Percentiles rank a stretch among this genome's conserved stretches.
phyloP scores from a whole-genome alignment of 1,284 basidiomycete genomes.

The Gastroboletus turbinatus region DNA sequence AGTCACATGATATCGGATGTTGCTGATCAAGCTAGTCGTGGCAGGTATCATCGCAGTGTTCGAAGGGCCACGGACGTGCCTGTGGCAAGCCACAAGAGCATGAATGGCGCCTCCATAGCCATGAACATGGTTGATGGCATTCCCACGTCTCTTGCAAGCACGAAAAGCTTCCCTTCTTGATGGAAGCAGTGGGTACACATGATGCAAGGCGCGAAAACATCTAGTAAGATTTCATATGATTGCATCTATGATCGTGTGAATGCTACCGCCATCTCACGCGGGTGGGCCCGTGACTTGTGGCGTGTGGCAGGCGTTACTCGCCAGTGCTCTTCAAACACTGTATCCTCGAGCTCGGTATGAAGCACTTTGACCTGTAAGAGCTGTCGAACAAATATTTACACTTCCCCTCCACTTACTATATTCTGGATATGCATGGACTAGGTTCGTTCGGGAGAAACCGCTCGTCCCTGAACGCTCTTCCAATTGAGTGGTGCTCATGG shows the following conservation, averaged over 20 bases:
- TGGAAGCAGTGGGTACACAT: background rate
- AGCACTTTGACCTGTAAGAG: background rate
- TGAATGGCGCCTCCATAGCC: background rate
- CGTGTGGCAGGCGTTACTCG: background rate
- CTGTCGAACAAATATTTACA: background rate
- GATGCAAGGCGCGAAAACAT: background rate
- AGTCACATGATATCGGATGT: background rate
- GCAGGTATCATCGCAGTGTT: background rate
- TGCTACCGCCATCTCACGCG: background rate
- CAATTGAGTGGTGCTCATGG: too few species aligned
- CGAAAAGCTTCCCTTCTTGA: background rate
- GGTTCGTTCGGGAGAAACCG: background rate
- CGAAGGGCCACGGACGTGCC: too few species aligned
- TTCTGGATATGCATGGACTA: too few species aligned
- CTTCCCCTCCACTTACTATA: background rate
- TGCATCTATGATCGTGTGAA: background rate
- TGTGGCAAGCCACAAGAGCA: background rate
- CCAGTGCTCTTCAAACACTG: background rate
- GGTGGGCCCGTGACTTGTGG: too few species aligned
- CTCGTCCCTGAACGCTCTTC: background rate
- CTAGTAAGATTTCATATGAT: background rate
- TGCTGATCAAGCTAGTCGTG: background rate
- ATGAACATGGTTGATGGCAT: background rate
- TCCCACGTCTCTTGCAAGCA: background rate
- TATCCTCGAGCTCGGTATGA: background rate